These are phyloP conservation scores for Eragrostis curvula DNA, from an alignment of 176 grass and related monocot species.

Conservation along the genomic window DNA sequence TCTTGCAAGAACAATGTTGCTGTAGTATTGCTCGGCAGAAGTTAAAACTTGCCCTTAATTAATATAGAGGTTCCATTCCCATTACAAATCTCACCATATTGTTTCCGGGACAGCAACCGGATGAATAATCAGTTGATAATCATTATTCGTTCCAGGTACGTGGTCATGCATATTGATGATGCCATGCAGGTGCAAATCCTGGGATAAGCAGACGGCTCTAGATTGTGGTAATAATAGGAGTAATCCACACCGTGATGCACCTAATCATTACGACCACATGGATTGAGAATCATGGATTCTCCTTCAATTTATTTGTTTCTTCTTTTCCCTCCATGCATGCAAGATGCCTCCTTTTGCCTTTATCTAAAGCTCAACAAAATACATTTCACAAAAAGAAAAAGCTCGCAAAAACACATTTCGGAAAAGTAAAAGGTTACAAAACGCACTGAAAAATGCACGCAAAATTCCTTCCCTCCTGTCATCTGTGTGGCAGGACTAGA, in stretches of 20 bases:
- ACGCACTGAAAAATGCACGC: neutral
- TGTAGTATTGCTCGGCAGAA: too few species aligned
- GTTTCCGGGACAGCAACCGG: neutral
- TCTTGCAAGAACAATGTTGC: too few species aligned
- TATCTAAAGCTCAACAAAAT: neutral
- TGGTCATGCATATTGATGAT: neutral
- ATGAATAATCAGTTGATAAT: neutral
- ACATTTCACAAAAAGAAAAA: too few species aligned
- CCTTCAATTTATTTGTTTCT: neutral
- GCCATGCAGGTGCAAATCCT: constrained; percentile 9
- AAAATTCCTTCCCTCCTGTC: too few species aligned
- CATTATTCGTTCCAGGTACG: neutral
- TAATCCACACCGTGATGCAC: constrained; percentile 21
- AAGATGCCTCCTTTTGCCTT: neutral
- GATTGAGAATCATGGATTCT: neutral
- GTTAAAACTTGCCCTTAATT: too few species aligned
- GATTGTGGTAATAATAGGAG: constrained; percentile 6
- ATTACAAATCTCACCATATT: neutral
- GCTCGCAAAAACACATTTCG: neutral
- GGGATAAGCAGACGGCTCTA: neutral
- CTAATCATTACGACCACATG: constrained; percentile 1
- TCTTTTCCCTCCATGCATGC: neutral
- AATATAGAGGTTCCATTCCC: too few species aligned
- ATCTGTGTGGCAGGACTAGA: neutral
- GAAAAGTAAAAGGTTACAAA: too few species aligned